Conservation (phyloP, 768 basidiomycete species). For the Podaxis sp. region DNA sequence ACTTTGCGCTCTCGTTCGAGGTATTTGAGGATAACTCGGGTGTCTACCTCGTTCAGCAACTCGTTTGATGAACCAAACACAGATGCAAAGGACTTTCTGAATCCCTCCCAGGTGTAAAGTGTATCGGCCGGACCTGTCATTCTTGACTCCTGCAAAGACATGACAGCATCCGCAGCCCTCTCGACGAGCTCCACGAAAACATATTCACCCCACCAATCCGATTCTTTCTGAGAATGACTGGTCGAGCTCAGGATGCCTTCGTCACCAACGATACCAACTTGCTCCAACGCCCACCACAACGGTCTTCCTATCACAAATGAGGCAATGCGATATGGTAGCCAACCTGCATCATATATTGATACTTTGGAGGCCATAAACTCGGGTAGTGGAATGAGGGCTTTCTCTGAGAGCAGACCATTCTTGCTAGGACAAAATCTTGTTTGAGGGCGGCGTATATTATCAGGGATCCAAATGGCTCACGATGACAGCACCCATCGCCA, state of each 20-base stretch:
- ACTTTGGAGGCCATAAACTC: conserved; percentile 56
- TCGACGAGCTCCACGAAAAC: conserved; percentile 68
- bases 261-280: conserved; percentile 71
- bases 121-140: conserved; percentile 53
- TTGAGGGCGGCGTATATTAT: neutral
- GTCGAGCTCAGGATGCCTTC: conserved; percentile 41
- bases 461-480: conserved; percentile 47
- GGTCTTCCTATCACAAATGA: conserved; percentile 75
- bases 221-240: conserved; percentile 37
- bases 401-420: conserved; percentile 58
- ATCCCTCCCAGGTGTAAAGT: conserved; percentile 61
- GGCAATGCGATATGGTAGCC: conserved; percentile 68
- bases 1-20: conserved; percentile 73
- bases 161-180: conserved; percentile 58
- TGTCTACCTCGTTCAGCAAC: conserved; percentile 58
- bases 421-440: conserved; percentile 49
- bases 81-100: conserved; percentile 59
- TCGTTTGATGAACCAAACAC: conserved; percentile 26
- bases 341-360: conserved; percentile 70
- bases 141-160: conserved; percentile 41
- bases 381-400: conserved; percentile 45
- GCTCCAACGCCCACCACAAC: conserved; percentile 85
- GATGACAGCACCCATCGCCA: conserved; percentile 68
- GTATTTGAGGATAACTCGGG: conserved; percentile 70
- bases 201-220: conserved; percentile 67